Evolutionary conservation across 257 asterid genomes (phyloP), one percentile per base, ranked within the genome.

Genomic region (Nicotiana attenuata): DNA sequence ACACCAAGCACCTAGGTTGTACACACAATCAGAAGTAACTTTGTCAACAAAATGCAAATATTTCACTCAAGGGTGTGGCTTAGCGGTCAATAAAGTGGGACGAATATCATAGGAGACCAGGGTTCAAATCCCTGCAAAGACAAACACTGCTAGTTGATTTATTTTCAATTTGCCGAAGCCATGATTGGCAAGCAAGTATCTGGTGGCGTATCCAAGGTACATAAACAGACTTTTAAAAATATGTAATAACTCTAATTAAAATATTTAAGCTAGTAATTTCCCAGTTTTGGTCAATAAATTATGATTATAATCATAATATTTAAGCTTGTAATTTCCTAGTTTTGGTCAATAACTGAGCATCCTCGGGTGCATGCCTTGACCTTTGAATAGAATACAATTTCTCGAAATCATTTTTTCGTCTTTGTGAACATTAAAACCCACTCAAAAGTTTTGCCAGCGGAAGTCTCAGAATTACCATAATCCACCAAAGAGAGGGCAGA

Each of bases 1-100:
- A 71, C 35, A 45, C 78, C 59, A 20, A 71, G 20, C 55, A 71
- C 59, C 78, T 71, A 69, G 78, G 35, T 71, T 11, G 78, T 71
- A 56, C 78, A 41, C 59, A 45, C 78, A 69, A 20, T 41, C 59
- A 69, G 57, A 69, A 69, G 57, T 41, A 69, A 47, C 78, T 20
- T 69, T 69, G 20, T 45, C 57, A 69, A 69, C 41, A 69, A 22
- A 41, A 69, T 47, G 33, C 77, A 68, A n/a, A 9, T 68, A 38
- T 15, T 26, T 17, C 77, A 35, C 55, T 35, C 29, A 68, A 35
- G 19, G 55, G 29, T n/a, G 55, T 3, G 19, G 2, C 53, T 28
- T 35, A n/a, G n/a, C 7, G 31, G 55, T 68, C 55, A 33, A 35
- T 67, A 26, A 33, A 68, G 77, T 38, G 77, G 45, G 56, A 38